Evolutionary conservation across 805 yeast genomes (phyloP).

Genomic region (Monosporozyma yasuniensis): DNA sequence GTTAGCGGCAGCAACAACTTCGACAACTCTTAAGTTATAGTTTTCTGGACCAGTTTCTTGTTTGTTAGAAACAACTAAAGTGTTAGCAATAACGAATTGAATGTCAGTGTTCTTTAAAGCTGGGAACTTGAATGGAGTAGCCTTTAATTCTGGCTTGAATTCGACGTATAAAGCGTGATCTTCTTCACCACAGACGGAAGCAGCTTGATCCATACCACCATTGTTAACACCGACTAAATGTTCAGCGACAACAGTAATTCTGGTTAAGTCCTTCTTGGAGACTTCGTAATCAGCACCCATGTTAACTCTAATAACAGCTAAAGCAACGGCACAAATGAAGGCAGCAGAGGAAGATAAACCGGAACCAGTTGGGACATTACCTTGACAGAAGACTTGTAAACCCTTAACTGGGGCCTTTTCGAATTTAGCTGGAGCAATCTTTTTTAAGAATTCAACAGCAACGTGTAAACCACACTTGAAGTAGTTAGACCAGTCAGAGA

Average conservation of each 20-base stretch:
- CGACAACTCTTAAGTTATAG: conserved; percentile 65
- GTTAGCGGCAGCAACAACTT: conserved; percentile 59
- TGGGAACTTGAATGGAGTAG: conserved; percentile 48
- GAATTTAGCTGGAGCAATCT: conserved; percentile 24
- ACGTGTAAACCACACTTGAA: conserved; percentile 58
- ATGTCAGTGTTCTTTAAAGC: conserved; percentile 33
- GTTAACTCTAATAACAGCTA: conserved; percentile 47
- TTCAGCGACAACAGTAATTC: conserved; percentile 56
- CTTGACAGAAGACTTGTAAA: conserved; percentile 45
- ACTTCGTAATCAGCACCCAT: conserved; percentile 32
- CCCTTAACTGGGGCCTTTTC: conserved; percentile 34
- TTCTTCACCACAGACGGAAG: conserved; percentile 54
- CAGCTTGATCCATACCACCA: conserved; percentile 78
- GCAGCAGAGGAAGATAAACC: conserved; percentile 70
- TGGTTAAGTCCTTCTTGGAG: conserved; percentile 44
- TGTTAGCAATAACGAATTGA: conserved; percentile 54
- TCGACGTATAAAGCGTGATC: conserved; percentile 51
- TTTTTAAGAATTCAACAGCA: conserved; percentile 41
- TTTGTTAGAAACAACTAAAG: conserved; percentile 54
- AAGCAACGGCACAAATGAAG: conserved; percentile 54
- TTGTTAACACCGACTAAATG: conserved; percentile 66
- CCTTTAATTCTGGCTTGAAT: conserved; percentile 50
- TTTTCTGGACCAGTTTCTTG: conserved; percentile 61
- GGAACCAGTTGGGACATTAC: conserved; percentile 64
- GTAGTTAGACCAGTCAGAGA: conserved; percentile 58